A percentile compares a stretch with the other conserved stretches of the same genome.
Conservation (phyloP, 495 filamentous ascomycete species). For the Astrocystis sublimbata region DNA sequence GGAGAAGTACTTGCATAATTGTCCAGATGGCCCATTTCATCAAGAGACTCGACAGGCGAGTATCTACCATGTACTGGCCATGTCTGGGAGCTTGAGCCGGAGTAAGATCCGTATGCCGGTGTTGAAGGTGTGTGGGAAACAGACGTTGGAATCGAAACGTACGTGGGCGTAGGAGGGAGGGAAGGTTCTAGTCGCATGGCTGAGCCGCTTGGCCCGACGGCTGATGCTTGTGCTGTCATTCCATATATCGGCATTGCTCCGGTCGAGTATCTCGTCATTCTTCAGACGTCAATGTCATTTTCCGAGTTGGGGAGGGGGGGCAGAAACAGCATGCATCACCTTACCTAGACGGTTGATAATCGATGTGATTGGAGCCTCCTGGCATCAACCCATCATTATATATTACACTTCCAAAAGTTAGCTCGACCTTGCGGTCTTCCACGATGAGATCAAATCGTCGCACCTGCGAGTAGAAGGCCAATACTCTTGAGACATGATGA, state of each 20-base stretch:
- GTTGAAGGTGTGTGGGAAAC: constrained; percentile 32
- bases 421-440: constrained; percentile 32
- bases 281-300: constrained; percentile 46
- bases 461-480: constrained; percentile 52
- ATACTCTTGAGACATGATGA: constrained; percentile 44
- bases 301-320: constrained; percentile 30
- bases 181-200: constrained; percentile 36
- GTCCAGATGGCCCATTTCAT: constrained; percentile 48
- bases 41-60: constrained; percentile 50
- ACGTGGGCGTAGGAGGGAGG: constrained; percentile 34
- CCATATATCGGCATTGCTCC: constrained; percentile 41
- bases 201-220: constrained; percentile 31
- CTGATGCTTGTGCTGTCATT: constrained; percentile 32
- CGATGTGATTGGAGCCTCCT: constrained; percentile 31
- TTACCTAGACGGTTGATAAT: constrained; percentile 51
- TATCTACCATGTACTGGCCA: constrained; percentile 46
- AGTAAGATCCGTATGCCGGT: constrained; percentile 37
- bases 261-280: constrained; percentile 40
- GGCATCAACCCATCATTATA: constrained; percentile 39
- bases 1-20: constrained; percentile 37
- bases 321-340: constrained; percentile 27
- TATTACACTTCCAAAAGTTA: constrained; percentile 43
- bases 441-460: constrained; percentile 35
- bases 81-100: constrained; percentile 34
- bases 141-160: constrained; percentile 39